Conservation (phyloP, 805 yeast genomes). For the Zygosaccharomyces rouxii region DNA sequence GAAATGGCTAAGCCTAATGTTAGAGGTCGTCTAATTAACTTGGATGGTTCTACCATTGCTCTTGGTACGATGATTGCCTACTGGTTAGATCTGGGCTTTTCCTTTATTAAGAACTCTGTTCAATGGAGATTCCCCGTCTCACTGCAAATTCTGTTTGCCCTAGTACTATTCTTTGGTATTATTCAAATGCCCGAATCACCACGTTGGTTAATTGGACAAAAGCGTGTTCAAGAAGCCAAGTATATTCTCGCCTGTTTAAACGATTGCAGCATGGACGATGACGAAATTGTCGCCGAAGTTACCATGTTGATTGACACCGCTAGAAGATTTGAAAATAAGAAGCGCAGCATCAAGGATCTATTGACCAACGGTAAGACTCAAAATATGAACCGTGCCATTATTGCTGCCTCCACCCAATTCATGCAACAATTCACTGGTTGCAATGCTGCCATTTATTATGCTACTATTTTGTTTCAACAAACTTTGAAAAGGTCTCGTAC, state of each 20-base stretch:
- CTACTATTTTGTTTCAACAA: conserved; percentile 54
- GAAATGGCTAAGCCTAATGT: conserved; percentile 37
- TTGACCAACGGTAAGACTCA: conserved; percentile 64
- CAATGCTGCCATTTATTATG: conserved; percentile 64
- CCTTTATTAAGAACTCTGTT: conserved; percentile 37
- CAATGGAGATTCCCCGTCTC: conserved; percentile 76
- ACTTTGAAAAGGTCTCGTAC: conserved; percentile 49
- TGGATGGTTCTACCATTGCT: conserved; percentile 67
- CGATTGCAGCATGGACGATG: conserved; percentile 48
- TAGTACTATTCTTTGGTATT: conserved; percentile 37
- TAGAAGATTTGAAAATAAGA: conserved; percentile 47
- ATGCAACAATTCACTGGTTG: conserved; percentile 66
- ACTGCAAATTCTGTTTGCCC: conserved; percentile 45
- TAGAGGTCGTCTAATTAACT: conserved; percentile 67
- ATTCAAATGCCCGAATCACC: conserved; percentile 71
- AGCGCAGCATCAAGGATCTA: conserved; percentile 7
- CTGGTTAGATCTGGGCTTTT: conserved; percentile 62
- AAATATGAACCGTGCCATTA: conserved; percentile 44
- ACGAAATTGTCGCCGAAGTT: conserved; percentile 56
- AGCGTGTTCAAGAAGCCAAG: conserved; percentile 58
- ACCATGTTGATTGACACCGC: conserved; percentile 62
- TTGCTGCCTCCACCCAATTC: conserved; percentile 55
- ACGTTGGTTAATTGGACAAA: conserved; percentile 54
- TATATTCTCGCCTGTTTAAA: conserved; percentile 54
- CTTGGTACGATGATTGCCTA: conserved; percentile 73